Percentiles rank a stretch among this genome's conserved stretches.
These are phyloP conservation scores for Myxozyma nipponensis DNA, from an alignment of 805 yeast species.

Conservation along the genomic window DNA sequence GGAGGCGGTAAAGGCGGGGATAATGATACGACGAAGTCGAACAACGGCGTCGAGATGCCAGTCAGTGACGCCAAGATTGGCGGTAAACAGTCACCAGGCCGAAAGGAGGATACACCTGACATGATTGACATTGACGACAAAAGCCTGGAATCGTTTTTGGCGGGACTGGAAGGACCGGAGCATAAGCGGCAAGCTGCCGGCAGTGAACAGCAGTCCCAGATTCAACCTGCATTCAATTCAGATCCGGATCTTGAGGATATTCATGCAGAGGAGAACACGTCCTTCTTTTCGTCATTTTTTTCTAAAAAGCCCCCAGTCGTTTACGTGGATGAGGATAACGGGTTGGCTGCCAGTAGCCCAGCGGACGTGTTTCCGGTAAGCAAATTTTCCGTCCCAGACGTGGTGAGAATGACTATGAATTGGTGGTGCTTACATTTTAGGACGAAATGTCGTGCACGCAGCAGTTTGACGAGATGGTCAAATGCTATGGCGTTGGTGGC, in stretches of 20 bases:
- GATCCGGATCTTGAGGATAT: neutral
- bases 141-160: neutral
- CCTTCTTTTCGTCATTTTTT: neutral
- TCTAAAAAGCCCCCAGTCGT: neutral
- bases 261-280: neutral
- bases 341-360: conserved; percentile 4
- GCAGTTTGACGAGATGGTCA: conserved; percentile 80
- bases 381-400: too few species aligned
- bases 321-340: neutral
- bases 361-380: conserved; percentile 20
- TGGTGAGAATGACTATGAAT: neutral
- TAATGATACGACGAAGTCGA: neutral
- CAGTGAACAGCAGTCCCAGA: neutral
- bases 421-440: conserved; percentile 11
- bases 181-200: neutral
- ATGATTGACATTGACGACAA: neutral
- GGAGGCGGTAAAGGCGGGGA: neutral
- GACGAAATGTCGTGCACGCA: conserved; percentile 68
- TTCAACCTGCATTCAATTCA: neutral
- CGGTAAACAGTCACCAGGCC: too few species aligned
- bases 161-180: neutral
- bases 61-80: too few species aligned
- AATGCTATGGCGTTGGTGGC: conserved; percentile 88
- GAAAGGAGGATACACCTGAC: neutral
- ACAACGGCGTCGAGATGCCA: too few species aligned